Base-by-base conservation (phyloP, 768 basidiomycete genomes). In the Gloeophyllum trabeum region DNA sequence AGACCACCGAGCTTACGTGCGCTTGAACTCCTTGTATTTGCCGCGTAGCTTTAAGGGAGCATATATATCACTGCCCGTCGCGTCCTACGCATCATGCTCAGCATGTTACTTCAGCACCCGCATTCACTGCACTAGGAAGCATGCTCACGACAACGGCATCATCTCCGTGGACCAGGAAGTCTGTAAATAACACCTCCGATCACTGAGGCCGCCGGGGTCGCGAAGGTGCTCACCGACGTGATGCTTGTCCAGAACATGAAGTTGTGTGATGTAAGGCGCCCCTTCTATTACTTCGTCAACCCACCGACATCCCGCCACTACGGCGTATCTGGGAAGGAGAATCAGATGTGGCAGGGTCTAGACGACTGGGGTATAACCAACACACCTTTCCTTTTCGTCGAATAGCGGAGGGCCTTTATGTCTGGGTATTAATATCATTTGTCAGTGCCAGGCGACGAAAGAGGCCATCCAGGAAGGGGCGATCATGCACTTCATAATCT, bases 381-480 rank as follows among this genome's bases (percentile, higher is more conserved):
- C 16, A 39, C 21, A 49, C 48, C 48, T 22, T 41, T 49, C 48
- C 24, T 25, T 28, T 34, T 49, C 42, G 28, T 40, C 48, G 38
- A 49, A 49, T 6, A 49, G 46, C 3, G 48, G 42, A n/a, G 48
- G 48, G 12, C 48, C 48, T 41, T 49, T 49, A 25, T 47, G 46
- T 32, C 48, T 49, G 25, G 14, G 21, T 13, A 12, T 6, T 16
- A 22, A 16, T 28, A n/a, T n/a, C n/a, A n/a, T n/a, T n/a, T n/a
- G n/a, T n/a, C n/a, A n/a, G n/a, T n/a, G n/a, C n/a, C n/a, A n/a
- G 39, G 24, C 20, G 39, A 25, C 16, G 10, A 32, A 16, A 32
- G 16, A 32, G 10, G 10, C 16, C 28, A 32, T 16, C 10, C 10
- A 32, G 10, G 13, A 13, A 6, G 12, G 25, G 14, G 21, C 14